Evolutionary conservation across 371 early-diverging fungal species (phyloP).

Genomic region (Mucor irregularis): DNA sequence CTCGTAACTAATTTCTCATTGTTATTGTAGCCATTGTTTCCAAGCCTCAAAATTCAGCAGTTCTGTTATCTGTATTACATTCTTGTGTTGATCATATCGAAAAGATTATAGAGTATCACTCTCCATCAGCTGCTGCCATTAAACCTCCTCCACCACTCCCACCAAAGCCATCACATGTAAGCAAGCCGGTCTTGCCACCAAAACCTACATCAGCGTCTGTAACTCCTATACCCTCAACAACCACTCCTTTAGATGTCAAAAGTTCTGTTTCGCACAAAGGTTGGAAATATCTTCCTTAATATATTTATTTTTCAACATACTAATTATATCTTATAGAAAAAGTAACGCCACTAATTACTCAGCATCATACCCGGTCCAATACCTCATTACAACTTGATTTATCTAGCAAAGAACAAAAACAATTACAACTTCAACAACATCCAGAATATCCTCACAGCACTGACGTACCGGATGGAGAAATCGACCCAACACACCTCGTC

Average conservation of each 20-base stretch:
- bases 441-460: not conserved
- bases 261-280: constrained; percentile 3
- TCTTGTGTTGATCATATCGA: constrained; percentile 27
- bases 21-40: constrained; percentile 25
- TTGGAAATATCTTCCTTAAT: not conserved
- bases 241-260: not conserved
- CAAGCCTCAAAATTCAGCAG: constrained; percentile 18
- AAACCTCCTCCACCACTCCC: constrained; percentile 23
- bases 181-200: constrained; percentile 32
- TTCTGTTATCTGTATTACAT: constrained; percentile 19
- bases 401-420: no score
- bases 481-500: constrained; percentile 42
- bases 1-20: not conserved
- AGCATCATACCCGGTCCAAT: constrained; percentile 18
- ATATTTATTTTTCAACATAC: not conserved
- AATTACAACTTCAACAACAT: no score
- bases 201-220: constrained; percentile 17
- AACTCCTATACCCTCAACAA: constrained; percentile 10
- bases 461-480: constrained; percentile 37
- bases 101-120: constrained; percentile 24
- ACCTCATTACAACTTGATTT: not conserved
- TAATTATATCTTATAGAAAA: not conserved
- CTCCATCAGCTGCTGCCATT: not conserved
- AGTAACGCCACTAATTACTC: not conserved
- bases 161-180: constrained; percentile 23